Evolutionary conservation across 805 yeast genomes (phyloP).

Genomic region (Cyberlindnera misumaiensis): DNA sequence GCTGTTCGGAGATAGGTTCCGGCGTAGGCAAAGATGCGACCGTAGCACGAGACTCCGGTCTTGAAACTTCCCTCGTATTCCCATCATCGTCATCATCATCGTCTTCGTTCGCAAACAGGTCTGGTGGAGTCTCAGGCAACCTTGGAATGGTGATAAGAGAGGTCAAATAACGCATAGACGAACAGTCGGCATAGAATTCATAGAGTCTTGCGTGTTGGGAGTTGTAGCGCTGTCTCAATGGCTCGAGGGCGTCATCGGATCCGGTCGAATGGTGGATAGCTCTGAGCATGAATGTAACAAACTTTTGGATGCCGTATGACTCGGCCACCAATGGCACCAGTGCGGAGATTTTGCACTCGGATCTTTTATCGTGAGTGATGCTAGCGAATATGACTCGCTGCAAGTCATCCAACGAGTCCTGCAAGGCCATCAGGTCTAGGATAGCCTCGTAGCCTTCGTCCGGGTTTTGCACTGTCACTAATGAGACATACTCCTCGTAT

Average conservation of each 20-base stretch:
- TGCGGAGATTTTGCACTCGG: conserved; percentile 78
- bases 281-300: conserved; percentile 81
- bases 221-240: conserved; percentile 63
- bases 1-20: conserved; percentile 41
- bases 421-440: conserved; percentile 76
- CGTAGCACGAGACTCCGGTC: conserved; percentile 21
- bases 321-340: conserved; percentile 88
- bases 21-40: conserved; percentile 15
- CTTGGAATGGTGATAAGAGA: conserved; percentile 74
- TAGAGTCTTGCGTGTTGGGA: conserved; percentile 53
- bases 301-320: conserved; percentile 87
- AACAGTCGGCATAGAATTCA: conserved; percentile 87
- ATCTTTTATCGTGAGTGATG: conserved; percentile 48
- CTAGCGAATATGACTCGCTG: conserved; percentile 72
- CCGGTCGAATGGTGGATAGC: conserved; percentile 74
- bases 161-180: conserved; percentile 73
- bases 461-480: conserved; percentile 84
- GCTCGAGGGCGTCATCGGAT: conserved; percentile 69
- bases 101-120: conserved; percentile 23
- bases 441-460: conserved; percentile 92
- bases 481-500: conserved; percentile 88
- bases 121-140: conserved; percentile 32
- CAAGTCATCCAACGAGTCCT: conserved; percentile 75
- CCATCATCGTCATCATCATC: conserved; percentile 13
- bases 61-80: conserved; percentile 1